A percentile compares a stretch with the other conserved stretches of the same genome.
Conservation (phyloP, 2,329 filamentous ascomycete species). For the Colletotrichum sp. region DNA sequence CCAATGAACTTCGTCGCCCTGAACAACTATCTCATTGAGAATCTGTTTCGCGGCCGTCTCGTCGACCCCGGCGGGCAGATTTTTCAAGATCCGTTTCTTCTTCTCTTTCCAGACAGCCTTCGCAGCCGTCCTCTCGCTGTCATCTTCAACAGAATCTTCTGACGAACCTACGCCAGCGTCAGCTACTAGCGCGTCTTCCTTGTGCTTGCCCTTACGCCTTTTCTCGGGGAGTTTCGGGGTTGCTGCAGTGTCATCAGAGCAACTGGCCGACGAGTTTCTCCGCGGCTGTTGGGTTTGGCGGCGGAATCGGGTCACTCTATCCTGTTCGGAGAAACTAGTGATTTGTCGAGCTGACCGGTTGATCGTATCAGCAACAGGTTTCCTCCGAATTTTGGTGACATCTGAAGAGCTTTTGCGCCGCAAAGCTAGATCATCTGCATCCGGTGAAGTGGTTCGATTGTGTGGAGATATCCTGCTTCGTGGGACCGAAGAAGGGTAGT, state of each 20-base stretch:
- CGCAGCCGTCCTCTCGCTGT: conserved; percentile 42
- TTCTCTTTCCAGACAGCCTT: conserved; percentile 64
- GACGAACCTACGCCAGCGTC: conserved; percentile 54
- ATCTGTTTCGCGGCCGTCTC: conserved; percentile 86
- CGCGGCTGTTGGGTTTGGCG: neutral
- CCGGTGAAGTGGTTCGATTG: neutral
- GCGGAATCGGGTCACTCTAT: neutral
- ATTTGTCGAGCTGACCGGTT: neutral
- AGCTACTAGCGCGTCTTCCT: conserved; percentile 38
- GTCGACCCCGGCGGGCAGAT: conserved; percentile 83
- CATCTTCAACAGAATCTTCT: conserved; percentile 40
- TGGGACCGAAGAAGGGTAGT: neutral
- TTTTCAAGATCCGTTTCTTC: conserved; percentile 72
- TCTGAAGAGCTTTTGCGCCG: conserved; percentile 8
- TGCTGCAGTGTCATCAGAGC: neutral
- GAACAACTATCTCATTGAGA: conserved; percentile 92
- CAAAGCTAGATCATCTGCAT: neutral
- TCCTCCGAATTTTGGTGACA: conserved; percentile 1
- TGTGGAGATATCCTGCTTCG: neutral
- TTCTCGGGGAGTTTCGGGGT: neutral
- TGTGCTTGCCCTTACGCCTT: conserved; percentile 29
- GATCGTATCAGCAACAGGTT: neutral
- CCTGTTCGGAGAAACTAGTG: conserved; percentile 7
- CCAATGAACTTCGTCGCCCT: conserved; percentile 96
- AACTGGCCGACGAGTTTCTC: conserved; percentile 1